Evolutionary conservation across 495 filamentous ascomycete genomes (phyloP), one percentile per base, ranked within the genome.

Genomic region (Neurospora sp.): DNA sequence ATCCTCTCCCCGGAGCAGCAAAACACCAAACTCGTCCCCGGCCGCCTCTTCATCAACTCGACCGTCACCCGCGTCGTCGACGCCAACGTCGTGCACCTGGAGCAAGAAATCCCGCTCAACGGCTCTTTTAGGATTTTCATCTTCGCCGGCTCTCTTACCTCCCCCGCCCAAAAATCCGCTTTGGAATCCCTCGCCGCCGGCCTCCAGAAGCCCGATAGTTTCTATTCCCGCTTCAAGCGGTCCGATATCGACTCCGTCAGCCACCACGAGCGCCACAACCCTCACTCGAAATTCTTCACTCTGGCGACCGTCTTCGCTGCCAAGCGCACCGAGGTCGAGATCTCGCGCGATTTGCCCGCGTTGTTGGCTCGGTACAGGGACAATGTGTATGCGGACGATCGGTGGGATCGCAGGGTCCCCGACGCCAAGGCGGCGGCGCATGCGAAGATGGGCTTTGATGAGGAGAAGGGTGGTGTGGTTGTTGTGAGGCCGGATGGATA

Each of bases 401-500:
- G 92, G 53, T 91, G 90, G 86, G 92, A 95, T 79, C 82, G 86
- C 59, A 84, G 87, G 14, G 89, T 92, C 2, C 91, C 91, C 0
- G 83, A 90, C 65, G 90, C 91, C 22, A 83, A 82, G 73, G 92
- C 89, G 38, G 84, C 92, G 10, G 93, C 93, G 37, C 94, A 97
- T 83, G 89, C 91, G 69, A 96, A 95, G 86, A 91, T 96, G 85
- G 94, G 94, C 0, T 79, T 97, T 35, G 86, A 92, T 75, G 81
- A 90, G 75, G 89, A 91, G 71, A 87, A 82, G 76, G 94, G 93
- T 31, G 93, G 90, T 70, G 86, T 96, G 8, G 88, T 96, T 16
- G 90, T 97, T 45, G 92, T 94, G 39, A 83, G 94, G 61, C 94
- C 94, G 0, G 94, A 97, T 81, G 92, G 92, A 40, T 94, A 97